These are phyloP conservation scores for Geranomyces michiganensis DNA, from an alignment of 192 early-diverging fungal species.

Conservation along the genomic window DNA sequence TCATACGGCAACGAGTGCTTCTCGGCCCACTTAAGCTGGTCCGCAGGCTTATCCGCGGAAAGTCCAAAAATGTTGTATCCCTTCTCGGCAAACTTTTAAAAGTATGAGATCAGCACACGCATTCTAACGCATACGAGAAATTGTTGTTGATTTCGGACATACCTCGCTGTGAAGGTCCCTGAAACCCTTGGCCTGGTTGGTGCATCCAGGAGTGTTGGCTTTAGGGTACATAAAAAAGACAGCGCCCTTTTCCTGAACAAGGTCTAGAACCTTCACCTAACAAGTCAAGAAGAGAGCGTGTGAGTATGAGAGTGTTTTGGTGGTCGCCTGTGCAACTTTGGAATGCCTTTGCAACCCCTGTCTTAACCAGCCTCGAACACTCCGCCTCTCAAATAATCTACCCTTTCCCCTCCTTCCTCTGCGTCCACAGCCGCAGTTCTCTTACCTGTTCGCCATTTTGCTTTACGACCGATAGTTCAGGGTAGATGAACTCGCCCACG, in stretches of 20 bases:
- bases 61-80: constrained; percentile 20
- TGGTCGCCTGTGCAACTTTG: not conserved
- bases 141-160: not conserved
- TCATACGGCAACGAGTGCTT: constrained; percentile 17
- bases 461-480: not conserved
- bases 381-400: not conserved
- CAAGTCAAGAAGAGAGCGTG: not conserved
- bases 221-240: constrained; percentile 27
- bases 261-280: constrained; percentile 8
- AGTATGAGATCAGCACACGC: too few species aligned
- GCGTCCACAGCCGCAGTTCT: too few species aligned
- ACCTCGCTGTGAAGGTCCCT: constrained; percentile 20
- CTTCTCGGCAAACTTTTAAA: constrained; percentile 5
- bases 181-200: constrained; percentile 29
- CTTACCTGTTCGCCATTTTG: constrained; percentile 9
- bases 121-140: not conserved
- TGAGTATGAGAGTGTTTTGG: not conserved
- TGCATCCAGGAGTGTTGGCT: constrained; percentile 29
- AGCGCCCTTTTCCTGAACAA: constrained; percentile 6
- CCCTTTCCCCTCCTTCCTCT: too few species aligned
- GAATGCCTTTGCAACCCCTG: not conserved
- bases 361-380: not conserved
- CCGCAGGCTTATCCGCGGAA: constrained; percentile 2
- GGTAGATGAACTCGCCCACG: not conserved
- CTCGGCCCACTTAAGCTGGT: constrained; percentile 8